Base-by-base conservation (phyloP, 2,329 filamentous ascomycete genomes). In the Calonectria ilicicola region DNA sequence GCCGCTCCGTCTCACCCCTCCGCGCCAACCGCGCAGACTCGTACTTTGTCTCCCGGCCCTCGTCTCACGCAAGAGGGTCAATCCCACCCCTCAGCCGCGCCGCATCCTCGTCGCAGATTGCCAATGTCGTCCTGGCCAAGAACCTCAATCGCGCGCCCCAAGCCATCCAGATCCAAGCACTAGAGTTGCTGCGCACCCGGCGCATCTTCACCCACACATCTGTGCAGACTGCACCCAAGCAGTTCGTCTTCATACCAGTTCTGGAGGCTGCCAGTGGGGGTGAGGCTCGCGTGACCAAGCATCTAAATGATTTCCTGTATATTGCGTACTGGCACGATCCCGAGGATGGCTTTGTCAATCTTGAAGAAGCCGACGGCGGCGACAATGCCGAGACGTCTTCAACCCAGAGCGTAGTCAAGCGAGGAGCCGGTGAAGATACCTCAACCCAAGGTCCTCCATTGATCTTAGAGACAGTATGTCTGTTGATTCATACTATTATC, bases 251-350 rank as follows among this genome's bases (percentile, higher is more conserved):
- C 75, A 86, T 98, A 35, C 93, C 94, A 1, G 85, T 98, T n/a
- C 85, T 95, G 2, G 86, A 84, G 23, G 87, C 87, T 1, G 81
- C 81, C 42, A 83, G 84, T 47, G 86, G 87, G 2, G 87, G 89
- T 44, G 80, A 85, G 51, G 85, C 87, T 4, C 86, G 85, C 63
- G 86, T 93, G 63, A 89, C 86, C 26, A 84, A 83, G 38, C 89
- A 95, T 77, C 81, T 93, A 83, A 97, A 95, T 78, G 95, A 98
- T 72, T 91, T 94, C 75, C 93, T 98, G 76, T 95, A 95, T 81
- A 92, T 98, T 70, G 96, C 94, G 0, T 96, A 98, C 82, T 94
- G 92, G 85, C 95, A 98, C 79, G 89, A 93, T 70, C 88, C 89
- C 0, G 87, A 90, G 1, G 91, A 96, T 81, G 94, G 93, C 0